Base-by-base conservation (phyloP, 257 asterid species). In the Capsicum chinense region DNA sequence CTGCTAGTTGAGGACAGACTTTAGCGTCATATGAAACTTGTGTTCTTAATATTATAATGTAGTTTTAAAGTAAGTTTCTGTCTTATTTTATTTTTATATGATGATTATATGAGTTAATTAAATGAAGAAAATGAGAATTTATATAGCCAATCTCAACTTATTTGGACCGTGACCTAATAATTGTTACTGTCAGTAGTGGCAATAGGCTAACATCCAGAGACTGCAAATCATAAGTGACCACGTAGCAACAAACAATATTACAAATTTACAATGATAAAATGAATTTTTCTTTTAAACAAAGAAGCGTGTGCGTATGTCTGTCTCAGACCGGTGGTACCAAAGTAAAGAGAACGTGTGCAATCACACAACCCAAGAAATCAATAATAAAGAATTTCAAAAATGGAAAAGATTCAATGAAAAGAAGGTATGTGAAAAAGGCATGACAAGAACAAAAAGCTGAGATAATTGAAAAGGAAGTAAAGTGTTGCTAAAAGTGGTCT, bases 241-340 rank as follows among this genome's bases (percentile, higher is more conserved):
- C 42, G 42, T 39, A 39, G 42, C 5, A 39, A 39, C 3, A 2
- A 39, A 2, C 42, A 39, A 39, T 39, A 39, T 39, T 39, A 39
- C 42, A 39, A 39, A 39, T 39, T 39, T 39, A 39, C 42, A 39
- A 4, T 4, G 5, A 39, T 39, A 39, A 39, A 39, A 39, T 39
- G 3, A 2, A 2, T 39, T 39, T 39, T 39, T 39, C 42, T 39
- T 39, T 39, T 44, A 44, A 33, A n/a, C 44, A 2, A 66, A 66
- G 48, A 56, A 58, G 83, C 83, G 79, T 64, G 79, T 66, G 84
- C 63, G 67, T 26, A 52, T 82, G 79, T 82, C 56, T 82, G 84
- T 82, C 56, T n/a, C 52, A 52, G 48, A 58, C 12, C 73, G 10
- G 42, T 52, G 39, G 48, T 63, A 21, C 59, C 85, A 50, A 35